Evolutionary conservation across 768 basidiomycete genomes (phyloP).

Genomic region (Piloderma croceum): DNA sequence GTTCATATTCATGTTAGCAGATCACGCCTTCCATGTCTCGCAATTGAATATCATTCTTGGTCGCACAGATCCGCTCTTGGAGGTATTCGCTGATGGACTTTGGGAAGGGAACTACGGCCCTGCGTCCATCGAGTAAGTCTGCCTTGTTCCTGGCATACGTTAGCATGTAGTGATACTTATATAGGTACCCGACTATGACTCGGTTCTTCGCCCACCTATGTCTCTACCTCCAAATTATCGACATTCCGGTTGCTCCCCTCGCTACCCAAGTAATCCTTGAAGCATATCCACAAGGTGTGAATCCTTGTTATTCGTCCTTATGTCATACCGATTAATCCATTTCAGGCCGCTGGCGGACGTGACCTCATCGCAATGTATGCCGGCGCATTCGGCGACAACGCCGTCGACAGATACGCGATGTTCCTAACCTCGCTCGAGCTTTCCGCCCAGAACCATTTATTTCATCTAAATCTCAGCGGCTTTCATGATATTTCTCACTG

Average conservation of each 20-base stretch:
- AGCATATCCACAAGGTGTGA: slow-evolving; percentile 82
- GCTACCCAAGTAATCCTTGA: slow-evolving; percentile 81
- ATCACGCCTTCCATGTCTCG: slow-evolving; percentile 76
- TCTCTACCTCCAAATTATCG: slow-evolving; percentile 81
- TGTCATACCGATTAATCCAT: neutral
- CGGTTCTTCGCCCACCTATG: slow-evolving; percentile 95
- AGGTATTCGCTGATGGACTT: slow-evolving; percentile 59
- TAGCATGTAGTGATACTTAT: slow-evolving; percentile 3
- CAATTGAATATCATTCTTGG: slow-evolving; percentile 76
- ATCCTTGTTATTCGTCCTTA: neutral
- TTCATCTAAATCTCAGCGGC: too few relatives aligned
- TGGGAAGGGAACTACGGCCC: slow-evolving; percentile 43
- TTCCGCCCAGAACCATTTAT: too few relatives aligned
- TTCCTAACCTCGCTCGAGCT: slow-evolving; percentile 80
- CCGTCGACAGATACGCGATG: slow-evolving; percentile 85
- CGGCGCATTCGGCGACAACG: slow-evolving; percentile 82
- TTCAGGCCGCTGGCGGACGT: slow-evolving; percentile 57
- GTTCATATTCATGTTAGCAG: slow-evolving; percentile 56
- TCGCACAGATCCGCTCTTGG: slow-evolving; percentile 60
- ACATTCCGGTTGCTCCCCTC: slow-evolving; percentile 62
- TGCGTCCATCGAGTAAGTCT: slow-evolving; percentile 54
- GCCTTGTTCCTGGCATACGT: neutral
- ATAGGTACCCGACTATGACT: slow-evolving; percentile 63
- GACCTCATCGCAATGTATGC: slow-evolving; percentile 93
- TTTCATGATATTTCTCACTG: too few relatives aligned